Conservation (phyloP, 139 green algal species). For the Chlamydomonas incerta region DNA sequence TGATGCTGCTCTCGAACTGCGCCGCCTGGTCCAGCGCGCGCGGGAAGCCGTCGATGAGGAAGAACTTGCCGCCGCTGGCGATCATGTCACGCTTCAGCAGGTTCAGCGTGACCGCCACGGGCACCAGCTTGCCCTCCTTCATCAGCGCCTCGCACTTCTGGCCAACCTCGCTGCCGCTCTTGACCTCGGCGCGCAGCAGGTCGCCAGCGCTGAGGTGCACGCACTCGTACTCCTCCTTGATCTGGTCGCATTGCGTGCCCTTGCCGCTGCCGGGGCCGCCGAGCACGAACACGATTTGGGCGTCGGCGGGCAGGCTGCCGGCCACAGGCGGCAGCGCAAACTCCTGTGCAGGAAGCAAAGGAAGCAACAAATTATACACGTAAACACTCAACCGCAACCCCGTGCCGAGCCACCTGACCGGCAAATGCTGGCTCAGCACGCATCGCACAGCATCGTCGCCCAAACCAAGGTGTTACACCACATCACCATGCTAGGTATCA, state of each 20-base stretch:
- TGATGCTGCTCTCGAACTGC: conserved; percentile 74
- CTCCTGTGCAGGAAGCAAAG: too few relatives aligned
- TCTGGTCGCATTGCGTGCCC: conserved; percentile 67
- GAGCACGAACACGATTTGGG: conserved; percentile 64
- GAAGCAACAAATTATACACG: too few relatives aligned
- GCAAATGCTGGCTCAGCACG: too few relatives aligned
- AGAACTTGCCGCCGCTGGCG: conserved; percentile 64
- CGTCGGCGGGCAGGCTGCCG: conserved; percentile 42
- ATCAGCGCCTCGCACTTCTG: conserved; percentile 79
- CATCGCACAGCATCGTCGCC: not conserved
- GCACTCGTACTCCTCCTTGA: conserved; percentile 42
- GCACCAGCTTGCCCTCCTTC: conserved; percentile 89
- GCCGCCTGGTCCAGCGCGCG: conserved; percentile 85
- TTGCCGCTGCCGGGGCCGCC: conserved; percentile 64
- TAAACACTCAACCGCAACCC: too few relatives aligned
- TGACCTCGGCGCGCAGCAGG: conserved; percentile 83
- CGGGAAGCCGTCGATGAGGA: conserved; percentile 95
- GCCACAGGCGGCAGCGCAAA: conserved; percentile 48
- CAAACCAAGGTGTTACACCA: too few relatives aligned
- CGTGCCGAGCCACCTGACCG: too few relatives aligned
- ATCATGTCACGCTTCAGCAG: conserved; percentile 84
- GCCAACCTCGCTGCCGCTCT: conserved; percentile 66
- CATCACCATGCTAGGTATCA: too few relatives aligned
- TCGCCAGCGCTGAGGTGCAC: conserved; percentile 77
- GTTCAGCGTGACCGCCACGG: conserved; percentile 74